These are phyloP conservation scores for Silene coronaria DNA, from an alignment of 179 eudicot genomes.

Conservation along the genomic window DNA sequence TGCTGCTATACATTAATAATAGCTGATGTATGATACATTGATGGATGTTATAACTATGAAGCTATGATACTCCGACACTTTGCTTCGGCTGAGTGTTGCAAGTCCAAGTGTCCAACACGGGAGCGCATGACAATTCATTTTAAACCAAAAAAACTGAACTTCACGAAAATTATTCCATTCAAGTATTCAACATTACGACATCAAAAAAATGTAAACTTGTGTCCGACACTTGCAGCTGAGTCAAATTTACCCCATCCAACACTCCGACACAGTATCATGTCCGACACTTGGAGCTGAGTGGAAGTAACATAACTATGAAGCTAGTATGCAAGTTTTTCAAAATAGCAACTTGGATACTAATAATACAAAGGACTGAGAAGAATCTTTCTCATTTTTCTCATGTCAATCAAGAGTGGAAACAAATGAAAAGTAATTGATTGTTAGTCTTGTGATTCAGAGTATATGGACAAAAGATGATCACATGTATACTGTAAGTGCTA, in stretches of 20 bases:
- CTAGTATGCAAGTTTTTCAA: too few relatives aligned
- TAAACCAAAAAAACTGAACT: background rate
- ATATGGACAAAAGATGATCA: constrained; percentile 42
- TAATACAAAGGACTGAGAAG: background rate
- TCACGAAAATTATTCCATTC: too few relatives aligned
- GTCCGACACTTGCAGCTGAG: too few relatives aligned
- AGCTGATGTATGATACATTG: background rate
- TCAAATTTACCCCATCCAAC: too few relatives aligned
- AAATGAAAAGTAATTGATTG: constrained; percentile 23
- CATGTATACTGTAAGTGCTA: constrained; percentile 25
- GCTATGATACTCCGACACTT: too few relatives aligned
- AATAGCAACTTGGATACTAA: too few relatives aligned
- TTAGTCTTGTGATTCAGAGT: constrained; percentile 27
- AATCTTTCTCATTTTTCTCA: background rate
- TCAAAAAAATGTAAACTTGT: too few relatives aligned
- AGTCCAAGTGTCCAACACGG: too few relatives aligned
- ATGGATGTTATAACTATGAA: background rate
- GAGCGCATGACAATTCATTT: constrained; percentile 17
- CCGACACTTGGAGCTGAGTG: too few relatives aligned
- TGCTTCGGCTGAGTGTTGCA: background rate
- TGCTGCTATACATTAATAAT: constrained; percentile 19
- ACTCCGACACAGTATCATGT: too few relatives aligned
- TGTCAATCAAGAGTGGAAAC: constrained; percentile 26
- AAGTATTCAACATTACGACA: too few relatives aligned
- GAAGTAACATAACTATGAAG: too few relatives aligned